Base-by-base conservation (phyloP, 495 filamentous ascomycete genomes). In the Staphylotrichum tortipilum region DNA sequence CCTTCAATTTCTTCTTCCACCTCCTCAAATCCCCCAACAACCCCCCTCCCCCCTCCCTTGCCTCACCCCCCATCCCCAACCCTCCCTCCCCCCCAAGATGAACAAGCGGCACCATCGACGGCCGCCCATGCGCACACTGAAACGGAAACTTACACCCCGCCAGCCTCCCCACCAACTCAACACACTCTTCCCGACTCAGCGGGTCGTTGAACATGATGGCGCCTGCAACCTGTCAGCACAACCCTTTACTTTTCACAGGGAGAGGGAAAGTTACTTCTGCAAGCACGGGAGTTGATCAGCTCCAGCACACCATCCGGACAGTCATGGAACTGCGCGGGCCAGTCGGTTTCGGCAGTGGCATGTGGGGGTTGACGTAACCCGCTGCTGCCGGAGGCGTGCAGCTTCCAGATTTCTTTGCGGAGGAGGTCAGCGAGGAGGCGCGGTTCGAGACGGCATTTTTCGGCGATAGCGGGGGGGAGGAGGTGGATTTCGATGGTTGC, bases 161-260 rank as follows among this genome's bases (percentile, higher is more conserved):
- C 28, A 98, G 69, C 34, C 72, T 74, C 11, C 54, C 34, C 9
- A 96, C 67, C 15, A 98, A 63, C 12, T 60, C 63, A 38, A 71
- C 57, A 60, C 89, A 95, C 59, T 95, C 79, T 7, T 76, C 73
- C 1, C 70, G 47, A 1, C 70, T 75, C 37, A 97, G 61, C 9
- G 64, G 65, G 58, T 98, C 92, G 56, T 96, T 96, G 69, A 98
- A 98, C 92, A 98, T 98, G 65, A 97, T 86, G 7, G 92, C 88
- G 34, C 79, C 68, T 71, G 14, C 7, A 18, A 8, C 30, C 2
- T 10, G 36, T 61, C 22, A 62, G 46, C 26, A n/a, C 21, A 2
- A 18, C 3, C 3, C 10, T 18, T 17, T 0, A 4, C 0, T 26
- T 9, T 4, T 18, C 24, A 29, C 4, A 4, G 23, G 18, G n/a